A percentile compares a stretch with the other conserved stretches of the same genome.
phyloP scores from a whole-genome alignment of 2,329 filamentous ascomycete genomes.

The Elsinoe arachidis region DNA sequence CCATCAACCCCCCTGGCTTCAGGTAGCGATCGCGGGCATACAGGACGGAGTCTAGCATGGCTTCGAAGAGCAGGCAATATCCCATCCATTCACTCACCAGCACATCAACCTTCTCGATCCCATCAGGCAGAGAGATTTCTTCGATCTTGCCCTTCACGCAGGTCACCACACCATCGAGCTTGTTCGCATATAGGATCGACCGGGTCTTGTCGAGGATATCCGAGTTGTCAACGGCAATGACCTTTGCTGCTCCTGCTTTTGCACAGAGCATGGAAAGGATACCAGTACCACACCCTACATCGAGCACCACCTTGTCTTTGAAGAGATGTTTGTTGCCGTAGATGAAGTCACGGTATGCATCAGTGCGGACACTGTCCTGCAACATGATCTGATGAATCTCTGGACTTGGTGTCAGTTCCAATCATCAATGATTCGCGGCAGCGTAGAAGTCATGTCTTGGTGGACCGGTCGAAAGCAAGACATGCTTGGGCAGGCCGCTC shows the following conservation, averaged over 20 bases:
- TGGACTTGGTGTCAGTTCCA: constrained; percentile 26
- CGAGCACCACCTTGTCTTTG: constrained; percentile 74
- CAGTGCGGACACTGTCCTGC: constrained; percentile 78
- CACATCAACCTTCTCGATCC: constrained; percentile 72
- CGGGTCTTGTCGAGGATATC: constrained; percentile 80
- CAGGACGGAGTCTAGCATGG: constrained; percentile 89
- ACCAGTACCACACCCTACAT: constrained; percentile 75
- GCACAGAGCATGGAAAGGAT: constrained; percentile 94
- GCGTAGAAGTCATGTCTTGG: neutral
- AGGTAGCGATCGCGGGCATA: constrained; percentile 84
- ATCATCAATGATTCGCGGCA: neutral
- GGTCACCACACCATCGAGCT: constrained; percentile 63
- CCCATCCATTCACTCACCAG: constrained; percentile 99
- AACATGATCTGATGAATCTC: constrained; percentile 96
- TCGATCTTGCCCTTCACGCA: constrained; percentile 81
- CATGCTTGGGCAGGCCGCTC: too few relatives aligned
- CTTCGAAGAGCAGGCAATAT: constrained; percentile 85
- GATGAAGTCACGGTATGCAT: constrained; percentile 90
- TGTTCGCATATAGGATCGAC: constrained; percentile 76
- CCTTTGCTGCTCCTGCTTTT: constrained; percentile 73
- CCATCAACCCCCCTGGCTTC: constrained; percentile 68
- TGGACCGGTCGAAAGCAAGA: too few relatives aligned
- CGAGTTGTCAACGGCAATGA: constrained; percentile 87
- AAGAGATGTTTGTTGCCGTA: constrained; percentile 86
- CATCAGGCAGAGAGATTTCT: constrained; percentile 59